Conservation (phyloP, 2,329 filamentous ascomycete genomes). For the Emmonsiellopsis sp. region DNA sequence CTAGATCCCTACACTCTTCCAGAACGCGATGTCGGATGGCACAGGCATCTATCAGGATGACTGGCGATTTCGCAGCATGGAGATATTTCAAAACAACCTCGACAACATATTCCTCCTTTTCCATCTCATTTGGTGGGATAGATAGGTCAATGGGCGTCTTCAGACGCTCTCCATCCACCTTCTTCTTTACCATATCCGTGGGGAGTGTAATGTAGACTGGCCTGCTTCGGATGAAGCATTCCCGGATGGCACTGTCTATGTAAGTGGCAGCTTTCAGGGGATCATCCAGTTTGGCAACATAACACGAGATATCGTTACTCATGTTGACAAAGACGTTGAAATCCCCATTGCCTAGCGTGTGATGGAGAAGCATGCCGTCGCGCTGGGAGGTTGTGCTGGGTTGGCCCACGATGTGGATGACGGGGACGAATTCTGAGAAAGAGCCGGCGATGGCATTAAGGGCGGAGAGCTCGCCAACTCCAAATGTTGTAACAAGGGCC, state of each 20-base stretch:
- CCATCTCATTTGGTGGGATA: conserved; percentile 55
- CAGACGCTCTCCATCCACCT: conserved; percentile 63
- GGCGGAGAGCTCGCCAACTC: conserved; percentile 59
- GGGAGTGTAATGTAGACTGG: conserved; percentile 50
- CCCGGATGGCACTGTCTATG: conserved; percentile 44
- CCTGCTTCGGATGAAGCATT: conserved; percentile 44
- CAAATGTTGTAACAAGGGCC: conserved; percentile 64
- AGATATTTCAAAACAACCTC: conserved; percentile 64
- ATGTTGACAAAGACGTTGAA: conserved; percentile 45
- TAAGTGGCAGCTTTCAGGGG: conserved; percentile 37
- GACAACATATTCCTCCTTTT: conserved; percentile 68
- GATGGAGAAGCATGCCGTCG: conserved; percentile 45
- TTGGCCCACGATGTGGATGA: conserved; percentile 53
- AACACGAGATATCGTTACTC: conserved; percentile 41
- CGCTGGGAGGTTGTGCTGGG: conserved; percentile 39
- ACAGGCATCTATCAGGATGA: conserved; percentile 73
- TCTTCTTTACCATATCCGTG: conserved; percentile 48
- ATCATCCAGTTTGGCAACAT: conserved; percentile 41
- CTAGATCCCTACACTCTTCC: conserved; percentile 59
- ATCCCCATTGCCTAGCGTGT: conserved; percentile 58
- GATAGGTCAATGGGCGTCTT: conserved; percentile 57
- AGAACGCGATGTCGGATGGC: conserved; percentile 66
- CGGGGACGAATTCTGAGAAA: conserved; percentile 62
- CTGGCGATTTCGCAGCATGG: conserved; percentile 59
- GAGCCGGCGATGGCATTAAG: conserved; percentile 67